A percentile compares a stretch with the other conserved stretches of the same genome.
Conservation (phyloP, 1,284 basidiomycete species). For the Ustilago curta region DNA sequence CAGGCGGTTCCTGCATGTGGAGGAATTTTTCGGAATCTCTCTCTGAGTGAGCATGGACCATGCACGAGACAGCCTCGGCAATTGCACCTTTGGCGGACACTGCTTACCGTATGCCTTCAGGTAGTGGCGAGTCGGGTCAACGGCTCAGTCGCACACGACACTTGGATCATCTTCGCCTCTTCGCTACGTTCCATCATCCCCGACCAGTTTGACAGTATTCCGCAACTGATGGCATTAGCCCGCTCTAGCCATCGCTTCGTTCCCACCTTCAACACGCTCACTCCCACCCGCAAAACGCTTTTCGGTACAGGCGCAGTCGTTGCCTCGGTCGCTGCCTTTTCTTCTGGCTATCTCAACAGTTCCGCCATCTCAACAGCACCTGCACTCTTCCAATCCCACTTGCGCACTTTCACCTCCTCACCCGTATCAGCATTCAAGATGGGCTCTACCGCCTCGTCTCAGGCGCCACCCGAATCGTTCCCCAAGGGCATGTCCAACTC, state of each 20-base stretch:
- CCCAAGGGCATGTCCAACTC: conserved; percentile 75
- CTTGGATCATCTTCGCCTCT: background rate
- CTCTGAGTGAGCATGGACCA: conserved; percentile 10
- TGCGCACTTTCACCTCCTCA: conserved; percentile 29
- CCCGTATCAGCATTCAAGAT: conserved; percentile 25
- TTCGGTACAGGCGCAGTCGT: conserved; percentile 32
- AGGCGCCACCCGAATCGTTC: conserved; percentile 43
- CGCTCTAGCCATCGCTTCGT: conserved; percentile 24
- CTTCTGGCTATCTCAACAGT: conserved; percentile 16
- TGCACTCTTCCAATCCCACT: background rate
- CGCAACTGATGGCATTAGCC: conserved; percentile 36
- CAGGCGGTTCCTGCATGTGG: conserved; percentile 2
- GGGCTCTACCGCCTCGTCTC: conserved; percentile 43
- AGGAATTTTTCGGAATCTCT: conserved; percentile 7
- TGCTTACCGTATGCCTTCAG: conserved; percentile 25
- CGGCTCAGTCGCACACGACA: conserved; percentile 29
- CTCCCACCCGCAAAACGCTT: conserved; percentile 21
- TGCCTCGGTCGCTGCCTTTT: conserved; percentile 30
- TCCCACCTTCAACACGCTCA: conserved; percentile 29
- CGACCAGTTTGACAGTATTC: background rate
- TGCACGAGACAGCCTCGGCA: conserved; percentile 7
- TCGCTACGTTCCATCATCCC: background rate
- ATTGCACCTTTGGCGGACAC: background rate
- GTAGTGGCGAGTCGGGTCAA: background rate
- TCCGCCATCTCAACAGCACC: conserved; percentile 1